Evolutionary conservation across 306 rosid species (phyloP).

Genomic region (Datisca glomerata): DNA sequence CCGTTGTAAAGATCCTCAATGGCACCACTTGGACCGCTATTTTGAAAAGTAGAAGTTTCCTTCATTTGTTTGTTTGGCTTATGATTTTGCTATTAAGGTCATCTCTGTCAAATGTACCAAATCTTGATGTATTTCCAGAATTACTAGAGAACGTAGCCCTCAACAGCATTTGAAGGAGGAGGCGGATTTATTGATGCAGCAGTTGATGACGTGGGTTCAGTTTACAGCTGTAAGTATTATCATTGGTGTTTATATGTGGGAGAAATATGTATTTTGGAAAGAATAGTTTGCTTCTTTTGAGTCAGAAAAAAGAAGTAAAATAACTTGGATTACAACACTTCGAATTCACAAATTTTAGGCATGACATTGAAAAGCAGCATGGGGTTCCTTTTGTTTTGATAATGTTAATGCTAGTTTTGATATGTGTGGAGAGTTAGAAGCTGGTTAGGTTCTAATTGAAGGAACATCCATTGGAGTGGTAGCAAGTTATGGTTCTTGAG

Average conservation of each 20-base stretch:
- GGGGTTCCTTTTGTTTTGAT: too few species aligned
- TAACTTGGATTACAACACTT: too few species aligned
- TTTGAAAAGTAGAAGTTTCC: slow-evolving; percentile 67
- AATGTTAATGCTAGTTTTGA: too few species aligned
- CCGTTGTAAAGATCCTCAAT: slow-evolving; percentile 80
- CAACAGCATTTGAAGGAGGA: slow-evolving; percentile 48
- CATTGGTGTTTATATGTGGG: not conserved
- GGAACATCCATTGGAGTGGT: too few species aligned
- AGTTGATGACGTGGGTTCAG: slow-evolving; percentile 57
- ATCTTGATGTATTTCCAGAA: slow-evolving; percentile 27
- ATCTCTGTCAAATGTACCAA: slow-evolving; percentile 13
- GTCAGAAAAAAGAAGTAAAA: too few species aligned
- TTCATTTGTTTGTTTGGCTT: slow-evolving; percentile 12
- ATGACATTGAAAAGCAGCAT: too few species aligned
- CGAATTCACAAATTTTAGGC: too few species aligned
- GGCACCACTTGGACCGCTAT: slow-evolving; percentile 87
- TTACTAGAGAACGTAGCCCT: slow-evolving; percentile 42
- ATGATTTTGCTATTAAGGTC: slow-evolving; percentile 1
- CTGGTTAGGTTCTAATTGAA: too few species aligned
- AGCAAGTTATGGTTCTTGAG: too few species aligned
- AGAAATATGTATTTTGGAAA: not conserved
- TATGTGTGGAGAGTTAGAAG: too few species aligned
- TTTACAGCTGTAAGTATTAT: slow-evolving; percentile 63
- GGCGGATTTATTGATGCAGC: slow-evolving; percentile 47
- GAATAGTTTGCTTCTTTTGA: too few species aligned